Evolutionary conservation across 2,329 filamentous ascomycete species (phyloP).

Genomic region (Cladophialophora carrionii): DNA sequence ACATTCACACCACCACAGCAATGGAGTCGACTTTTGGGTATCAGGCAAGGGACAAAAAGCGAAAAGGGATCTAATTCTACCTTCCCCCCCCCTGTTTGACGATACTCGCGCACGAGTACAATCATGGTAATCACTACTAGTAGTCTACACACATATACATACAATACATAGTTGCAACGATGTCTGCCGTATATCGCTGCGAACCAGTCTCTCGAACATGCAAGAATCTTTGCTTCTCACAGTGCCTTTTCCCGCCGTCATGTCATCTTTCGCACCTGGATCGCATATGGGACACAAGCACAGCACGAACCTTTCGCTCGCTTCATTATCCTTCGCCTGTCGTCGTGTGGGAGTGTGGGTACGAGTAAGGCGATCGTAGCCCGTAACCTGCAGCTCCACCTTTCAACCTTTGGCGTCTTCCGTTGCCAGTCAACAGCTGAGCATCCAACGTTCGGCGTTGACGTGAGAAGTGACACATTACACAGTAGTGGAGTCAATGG

Average conservation of each 20-base stretch:
- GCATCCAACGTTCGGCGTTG: too few species aligned
- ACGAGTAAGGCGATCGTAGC: too few species aligned
- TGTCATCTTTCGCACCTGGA: too few species aligned
- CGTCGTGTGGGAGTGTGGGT: too few species aligned
- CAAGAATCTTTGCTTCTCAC: background rate
- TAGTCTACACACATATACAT: background rate
- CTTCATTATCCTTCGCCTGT: too few species aligned
- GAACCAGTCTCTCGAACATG: background rate
- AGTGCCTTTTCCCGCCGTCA: background rate
- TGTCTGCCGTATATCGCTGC: background rate
- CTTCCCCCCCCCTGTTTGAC: background rate
- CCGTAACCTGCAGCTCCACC: too few species aligned
- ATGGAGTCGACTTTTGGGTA: background rate
- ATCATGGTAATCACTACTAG: background rate
- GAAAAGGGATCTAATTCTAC: background rate
- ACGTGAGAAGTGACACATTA: too few species aligned
- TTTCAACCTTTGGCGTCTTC: too few species aligned
- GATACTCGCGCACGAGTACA: background rate
- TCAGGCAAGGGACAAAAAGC: background rate
- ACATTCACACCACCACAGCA: background rate
- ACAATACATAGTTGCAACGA: background rate
- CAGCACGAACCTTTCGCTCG: too few species aligned
- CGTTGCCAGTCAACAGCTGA: too few species aligned
- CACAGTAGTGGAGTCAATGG: too few species aligned
- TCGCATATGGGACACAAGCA: too few species aligned